These are phyloP conservation scores for Fusarium falciforme DNA, from an alignment of 2,329 filamentous ascomycete genomes.

Conservation along the genomic window DNA sequence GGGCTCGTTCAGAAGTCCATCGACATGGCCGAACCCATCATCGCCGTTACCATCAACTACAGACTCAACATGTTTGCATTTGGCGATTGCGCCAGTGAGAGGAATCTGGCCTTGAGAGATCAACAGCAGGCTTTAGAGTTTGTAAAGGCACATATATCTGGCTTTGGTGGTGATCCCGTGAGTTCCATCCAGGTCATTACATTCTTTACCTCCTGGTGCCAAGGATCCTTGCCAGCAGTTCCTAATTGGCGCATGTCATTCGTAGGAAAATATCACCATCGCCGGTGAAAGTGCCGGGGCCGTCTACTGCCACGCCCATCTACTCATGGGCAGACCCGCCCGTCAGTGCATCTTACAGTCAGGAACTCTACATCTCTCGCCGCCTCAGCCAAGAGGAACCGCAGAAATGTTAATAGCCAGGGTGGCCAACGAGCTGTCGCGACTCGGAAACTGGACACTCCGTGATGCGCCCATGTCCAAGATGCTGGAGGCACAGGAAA, in stretches of 20 bases:
- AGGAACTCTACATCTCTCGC: constrained; percentile 56
- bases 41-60: constrained; percentile 38
- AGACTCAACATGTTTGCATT: constrained; percentile 52
- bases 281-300: constrained; percentile 59
- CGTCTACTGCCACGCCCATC: constrained; percentile 57
- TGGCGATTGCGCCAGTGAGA: constrained; percentile 51
- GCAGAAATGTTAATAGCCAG: constrained; percentile 6
- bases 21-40: constrained; percentile 15
- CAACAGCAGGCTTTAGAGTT: constrained; percentile 49
- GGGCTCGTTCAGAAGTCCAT: not conserved
- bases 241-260: not conserved
- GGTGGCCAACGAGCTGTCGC: not conserved
- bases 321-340: constrained; percentile 50
- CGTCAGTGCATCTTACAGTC: constrained; percentile 54
- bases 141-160: constrained; percentile 22
- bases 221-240: no score
- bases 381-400: constrained; percentile 48
- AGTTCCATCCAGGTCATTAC: not conserved
- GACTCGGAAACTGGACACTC: not conserved
- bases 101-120: constrained; percentile 51
- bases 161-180: not conserved
- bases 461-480: constrained; percentile 1
- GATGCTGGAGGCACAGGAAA: constrained; percentile 50
- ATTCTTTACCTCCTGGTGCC: no score
- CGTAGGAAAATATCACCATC: constrained; percentile 47